Percentiles rank a stretch among this genome's conserved stretches.
Conservation (phyloP, 768 basidiomycete species). For the Chalciporus chontae region DNA sequence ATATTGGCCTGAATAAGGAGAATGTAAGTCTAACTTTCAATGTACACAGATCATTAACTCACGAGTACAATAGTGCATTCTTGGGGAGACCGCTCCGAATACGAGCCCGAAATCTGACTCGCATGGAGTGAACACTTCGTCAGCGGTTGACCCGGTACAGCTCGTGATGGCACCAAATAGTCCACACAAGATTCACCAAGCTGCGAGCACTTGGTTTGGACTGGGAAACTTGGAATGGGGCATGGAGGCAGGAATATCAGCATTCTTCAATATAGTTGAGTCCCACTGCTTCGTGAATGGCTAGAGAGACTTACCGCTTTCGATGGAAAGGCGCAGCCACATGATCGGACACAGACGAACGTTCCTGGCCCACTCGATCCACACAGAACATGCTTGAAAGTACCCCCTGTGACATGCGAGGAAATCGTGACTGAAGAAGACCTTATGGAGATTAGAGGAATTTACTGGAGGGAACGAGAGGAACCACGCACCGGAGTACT, state of each 20-base stretch:
- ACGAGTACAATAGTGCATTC: not conserved
- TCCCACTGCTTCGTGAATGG: not conserved
- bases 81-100: not conserved
- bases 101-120: not conserved
- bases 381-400: not conserved
- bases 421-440: not conserved
- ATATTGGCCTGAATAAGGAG: not conserved
- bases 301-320: not conserved
- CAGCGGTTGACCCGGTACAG: not conserved
- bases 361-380: not conserved
- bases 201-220: not conserved
- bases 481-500: not conserved
- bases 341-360: not conserved
- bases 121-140: not conserved
- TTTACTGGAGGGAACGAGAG: not conserved
- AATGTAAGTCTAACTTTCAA: not conserved
- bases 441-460: not conserved
- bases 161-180: not conserved
- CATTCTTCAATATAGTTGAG: not conserved
- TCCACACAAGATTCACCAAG: not conserved
- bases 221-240: not conserved
- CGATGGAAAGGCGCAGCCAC: not conserved
- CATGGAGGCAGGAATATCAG: not conserved
- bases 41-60: not conserved
- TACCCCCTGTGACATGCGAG: not conserved